These are phyloP conservation scores for Plenodomus biglobosus DNA, from an alignment of 2,329 filamentous ascomycete genomes.

Conservation along the genomic window DNA sequence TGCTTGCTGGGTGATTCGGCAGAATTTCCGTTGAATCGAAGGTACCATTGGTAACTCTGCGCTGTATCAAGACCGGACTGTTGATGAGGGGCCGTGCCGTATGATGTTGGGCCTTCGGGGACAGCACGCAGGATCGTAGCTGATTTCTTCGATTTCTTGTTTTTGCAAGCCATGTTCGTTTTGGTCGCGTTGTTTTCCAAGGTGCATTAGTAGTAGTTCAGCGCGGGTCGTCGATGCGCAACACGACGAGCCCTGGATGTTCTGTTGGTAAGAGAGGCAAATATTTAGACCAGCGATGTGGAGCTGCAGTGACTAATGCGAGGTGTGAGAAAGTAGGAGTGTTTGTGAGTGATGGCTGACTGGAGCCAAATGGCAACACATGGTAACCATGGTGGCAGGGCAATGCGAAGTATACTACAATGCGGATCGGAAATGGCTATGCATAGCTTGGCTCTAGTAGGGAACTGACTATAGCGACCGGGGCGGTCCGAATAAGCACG, in stretches of 20 bases:
- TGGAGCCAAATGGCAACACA: slow-evolving; percentile 3
- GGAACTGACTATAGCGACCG: slow-evolving; percentile 9
- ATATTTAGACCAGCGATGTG: background rate
- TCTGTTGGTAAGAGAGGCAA: background rate
- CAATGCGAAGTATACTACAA: slow-evolving; percentile 17
- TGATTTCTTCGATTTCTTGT: slow-evolving; percentile 24
- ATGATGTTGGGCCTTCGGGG: slow-evolving; percentile 24
- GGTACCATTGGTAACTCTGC: slow-evolving; percentile 34
- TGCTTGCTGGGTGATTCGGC: slow-evolving; percentile 18
- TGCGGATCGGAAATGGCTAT: slow-evolving; percentile 23
- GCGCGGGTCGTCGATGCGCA: background rate
- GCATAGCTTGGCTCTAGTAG: slow-evolving; percentile 8
- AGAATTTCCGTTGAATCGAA: slow-evolving; percentile 13
- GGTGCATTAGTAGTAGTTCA: slow-evolving; percentile 5
- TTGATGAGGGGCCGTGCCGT: slow-evolving; percentile 24
- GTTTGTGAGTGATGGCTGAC: slow-evolving; percentile 12
- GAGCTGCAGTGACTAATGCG: slow-evolving; percentile 8
- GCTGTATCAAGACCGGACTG: background rate
- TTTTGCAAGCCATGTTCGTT: slow-evolving; percentile 25
- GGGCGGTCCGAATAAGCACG: slow-evolving; percentile 12
- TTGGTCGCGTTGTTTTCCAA: slow-evolving; percentile 7
- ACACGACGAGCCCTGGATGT: slow-evolving; percentile 1
- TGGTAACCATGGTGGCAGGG: slow-evolving; percentile 18
- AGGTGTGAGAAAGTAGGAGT: slow-evolving; percentile 9
- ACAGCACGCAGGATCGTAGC: slow-evolving; percentile 42